Evolutionary conservation across 345 rosid genomes (phyloP).

Genomic region (Populus simonii): DNA sequence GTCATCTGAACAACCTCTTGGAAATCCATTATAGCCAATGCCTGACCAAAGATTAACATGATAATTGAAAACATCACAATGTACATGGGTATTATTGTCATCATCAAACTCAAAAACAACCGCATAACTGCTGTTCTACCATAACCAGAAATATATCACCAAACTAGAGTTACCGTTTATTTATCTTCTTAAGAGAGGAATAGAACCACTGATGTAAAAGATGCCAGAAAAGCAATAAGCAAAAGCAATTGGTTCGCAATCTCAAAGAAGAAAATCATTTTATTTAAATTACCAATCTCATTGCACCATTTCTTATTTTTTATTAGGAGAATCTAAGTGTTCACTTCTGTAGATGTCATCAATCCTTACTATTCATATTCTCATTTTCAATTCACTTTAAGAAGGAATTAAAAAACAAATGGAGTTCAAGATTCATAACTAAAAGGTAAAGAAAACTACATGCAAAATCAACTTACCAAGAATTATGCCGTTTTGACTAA

Average conservation of each 20-base stretch:
- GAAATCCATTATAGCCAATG: conserved; percentile 97
- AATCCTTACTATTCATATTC: neutral
- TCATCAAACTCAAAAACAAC: neutral
- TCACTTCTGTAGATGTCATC: neutral
- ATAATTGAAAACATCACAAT: neutral
- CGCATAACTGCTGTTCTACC: neutral
- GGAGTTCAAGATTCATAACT: neutral
- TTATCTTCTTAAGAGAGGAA: neutral
- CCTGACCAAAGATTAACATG: conserved; percentile 39
- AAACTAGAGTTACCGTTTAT: neutral
- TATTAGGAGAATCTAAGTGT: neutral
- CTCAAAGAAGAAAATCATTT: neutral
- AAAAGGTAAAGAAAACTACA: neutral
- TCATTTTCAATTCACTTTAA: neutral
- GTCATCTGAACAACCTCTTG: conserved; percentile 98
- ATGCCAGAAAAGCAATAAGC: neutral
- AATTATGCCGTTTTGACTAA: conserved; percentile 78
- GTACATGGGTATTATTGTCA: neutral
- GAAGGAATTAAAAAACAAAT: neutral
- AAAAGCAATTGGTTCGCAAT: neutral
- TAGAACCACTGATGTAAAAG: neutral
- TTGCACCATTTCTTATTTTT: neutral
- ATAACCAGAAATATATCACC: too few relatives aligned
- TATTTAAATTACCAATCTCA: neutral
- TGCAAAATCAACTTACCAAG: conserved; percentile 57